Conservation (phyloP, 345 rosid genomes). For the Salix brachista region DNA sequence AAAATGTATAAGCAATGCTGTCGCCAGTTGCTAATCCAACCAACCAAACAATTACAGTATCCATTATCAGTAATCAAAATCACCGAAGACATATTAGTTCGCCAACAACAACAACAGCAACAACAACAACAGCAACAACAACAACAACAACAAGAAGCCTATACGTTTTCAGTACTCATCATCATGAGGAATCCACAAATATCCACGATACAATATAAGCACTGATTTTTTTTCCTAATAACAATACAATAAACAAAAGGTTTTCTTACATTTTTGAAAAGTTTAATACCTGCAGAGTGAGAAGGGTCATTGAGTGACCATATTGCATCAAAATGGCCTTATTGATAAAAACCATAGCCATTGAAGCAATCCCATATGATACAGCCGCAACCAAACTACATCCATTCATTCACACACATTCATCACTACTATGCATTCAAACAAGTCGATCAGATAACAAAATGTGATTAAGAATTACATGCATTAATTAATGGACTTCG, state of each 20-base stretch:
- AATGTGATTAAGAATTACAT: not conserved
- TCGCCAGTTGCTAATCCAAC: conserved; percentile 68
- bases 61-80: not conserved
- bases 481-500: not conserved
- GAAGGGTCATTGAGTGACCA: conserved; percentile 79
- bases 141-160: not conserved
- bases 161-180: not conserved
- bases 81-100: not conserved
- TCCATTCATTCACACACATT: conserved; percentile 24
- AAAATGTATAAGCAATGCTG: conserved; percentile 73
- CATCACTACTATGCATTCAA: not conserved
- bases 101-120: not conserved
- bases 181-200: not conserved
- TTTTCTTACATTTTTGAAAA: not conserved
- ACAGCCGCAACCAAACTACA: conserved; percentile 74
- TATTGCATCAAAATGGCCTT: conserved; percentile 91
- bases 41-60: conserved; percentile 13
- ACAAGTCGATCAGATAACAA: not conserved
- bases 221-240: not conserved
- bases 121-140: not conserved
- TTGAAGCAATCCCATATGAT: conserved; percentile 87
- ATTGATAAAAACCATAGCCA: conserved; percentile 98
- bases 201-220: not conserved
- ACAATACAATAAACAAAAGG: not conserved
- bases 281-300: conserved; percentile 65